phyloP scores from a whole-genome alignment of 2,329 filamentous ascomycete genomes.

The Ceratocystis variospora region DNA sequence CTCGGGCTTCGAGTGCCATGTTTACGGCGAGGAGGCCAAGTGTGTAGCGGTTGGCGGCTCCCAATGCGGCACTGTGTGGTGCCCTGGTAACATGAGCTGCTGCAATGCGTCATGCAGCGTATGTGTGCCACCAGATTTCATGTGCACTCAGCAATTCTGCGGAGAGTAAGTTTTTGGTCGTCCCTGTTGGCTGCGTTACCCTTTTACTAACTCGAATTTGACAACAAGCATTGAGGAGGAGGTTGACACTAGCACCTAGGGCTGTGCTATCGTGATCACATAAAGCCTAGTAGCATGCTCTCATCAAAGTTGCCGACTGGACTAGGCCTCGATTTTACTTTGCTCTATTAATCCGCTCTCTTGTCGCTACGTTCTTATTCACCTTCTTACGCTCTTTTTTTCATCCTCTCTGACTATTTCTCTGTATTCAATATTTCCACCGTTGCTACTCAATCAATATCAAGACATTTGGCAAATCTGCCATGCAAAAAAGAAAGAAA shows the following conservation, averaged over 20 bases:
- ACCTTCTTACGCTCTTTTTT: no score
- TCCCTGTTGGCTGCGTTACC: neutral
- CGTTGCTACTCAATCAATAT: neutral
- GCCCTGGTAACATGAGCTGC: conserved; percentile 16
- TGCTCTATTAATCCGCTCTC: no score
- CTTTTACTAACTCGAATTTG: neutral
- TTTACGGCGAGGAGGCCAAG: conserved; percentile 11
- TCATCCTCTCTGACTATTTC: neutral
- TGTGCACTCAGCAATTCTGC: conserved; percentile 5
- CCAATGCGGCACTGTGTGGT: conserved; percentile 15
- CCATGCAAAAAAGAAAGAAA: no score
- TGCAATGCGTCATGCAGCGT: conserved; percentile 15
- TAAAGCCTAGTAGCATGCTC: neutral
- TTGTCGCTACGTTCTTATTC: no score
- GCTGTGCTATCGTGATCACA: neutral
- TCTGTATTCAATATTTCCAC: neutral
- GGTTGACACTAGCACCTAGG: neutral
- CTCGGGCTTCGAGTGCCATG: conserved; percentile 18
- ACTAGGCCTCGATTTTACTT: neutral
- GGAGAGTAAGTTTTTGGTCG: neutral
- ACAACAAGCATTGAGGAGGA: neutral
- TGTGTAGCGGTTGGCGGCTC: conserved; percentile 15
- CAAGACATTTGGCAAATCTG: neutral
- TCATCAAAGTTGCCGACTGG: neutral
- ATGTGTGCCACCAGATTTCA: conserved; percentile 9